phyloP scores from a whole-genome alignment of 1,284 basidiomycete species.

The Trichosporon coremiiforme region DNA sequence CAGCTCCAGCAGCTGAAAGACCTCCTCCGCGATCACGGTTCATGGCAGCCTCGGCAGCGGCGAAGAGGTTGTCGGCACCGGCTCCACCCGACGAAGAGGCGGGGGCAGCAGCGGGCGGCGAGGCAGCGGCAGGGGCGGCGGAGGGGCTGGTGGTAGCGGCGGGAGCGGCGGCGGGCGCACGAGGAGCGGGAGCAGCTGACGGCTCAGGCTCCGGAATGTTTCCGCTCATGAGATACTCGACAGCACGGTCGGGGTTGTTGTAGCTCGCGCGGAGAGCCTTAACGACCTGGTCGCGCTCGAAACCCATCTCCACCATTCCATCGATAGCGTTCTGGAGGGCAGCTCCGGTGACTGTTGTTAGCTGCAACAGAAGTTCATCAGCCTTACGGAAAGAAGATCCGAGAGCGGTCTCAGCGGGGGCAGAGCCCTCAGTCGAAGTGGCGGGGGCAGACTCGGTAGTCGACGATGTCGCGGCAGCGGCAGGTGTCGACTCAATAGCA shows the following conservation, averaged over 20 bases:
- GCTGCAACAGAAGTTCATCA: background rate
- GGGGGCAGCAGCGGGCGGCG: conserved; percentile 51
- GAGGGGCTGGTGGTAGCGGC: conserved; percentile 56
- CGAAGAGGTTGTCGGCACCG: conserved; percentile 58
- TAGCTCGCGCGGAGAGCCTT: conserved; percentile 88
- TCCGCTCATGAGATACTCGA: conserved; percentile 88
- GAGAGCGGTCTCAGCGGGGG: conserved; percentile 40
- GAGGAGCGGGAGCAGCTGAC: conserved; percentile 29
- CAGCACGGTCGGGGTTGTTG: conserved; percentile 97
- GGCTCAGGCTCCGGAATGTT: conserved; percentile 48
- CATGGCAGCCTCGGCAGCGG: conserved; percentile 57
- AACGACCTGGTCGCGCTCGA: conserved; percentile 79
- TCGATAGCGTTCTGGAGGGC: conserved; percentile 73
- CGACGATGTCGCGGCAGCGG: too few species aligned
- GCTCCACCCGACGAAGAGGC: conserved; percentile 55
- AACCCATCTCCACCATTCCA: conserved; percentile 94
- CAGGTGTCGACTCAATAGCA: too few species aligned
- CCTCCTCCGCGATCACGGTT: conserved; percentile 55
- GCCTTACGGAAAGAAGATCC: conserved; percentile 50
- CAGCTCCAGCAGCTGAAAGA: conserved; percentile 49
- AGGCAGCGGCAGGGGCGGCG: conserved; percentile 44
- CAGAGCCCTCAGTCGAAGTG: conserved; percentile 32
- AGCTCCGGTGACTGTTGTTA: conserved; percentile 65
- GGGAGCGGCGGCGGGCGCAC: conserved; percentile 46
- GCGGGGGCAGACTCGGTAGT: conserved; percentile 37